phyloP scores from a whole-genome alignment of 768 basidiomycete species.

The Tylopilus sp. region DNA sequence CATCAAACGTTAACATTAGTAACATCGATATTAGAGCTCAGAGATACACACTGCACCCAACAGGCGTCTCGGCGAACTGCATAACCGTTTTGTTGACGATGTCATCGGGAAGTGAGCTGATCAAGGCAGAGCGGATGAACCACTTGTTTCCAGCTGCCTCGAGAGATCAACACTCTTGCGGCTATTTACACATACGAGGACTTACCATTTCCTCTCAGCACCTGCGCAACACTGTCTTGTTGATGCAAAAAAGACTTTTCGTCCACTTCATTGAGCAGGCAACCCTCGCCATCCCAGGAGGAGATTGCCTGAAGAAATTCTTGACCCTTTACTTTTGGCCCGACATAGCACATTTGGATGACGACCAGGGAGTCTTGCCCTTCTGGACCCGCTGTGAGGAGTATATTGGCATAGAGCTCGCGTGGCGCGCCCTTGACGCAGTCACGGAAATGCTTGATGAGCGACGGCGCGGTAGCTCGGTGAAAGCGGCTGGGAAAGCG shows the following conservation, averaged over 20 bases:
- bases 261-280: conserved; percentile 84
- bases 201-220: conserved; percentile 78
- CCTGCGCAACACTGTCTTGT: conserved; percentile 89
- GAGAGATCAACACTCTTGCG: background rate
- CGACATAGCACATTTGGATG: conserved; percentile 89
- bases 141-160: conserved; percentile 72
- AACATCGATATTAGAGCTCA: background rate
- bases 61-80: conserved; percentile 77
- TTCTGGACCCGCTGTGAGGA: conserved; percentile 86
- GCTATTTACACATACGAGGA: background rate
- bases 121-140: conserved; percentile 86
- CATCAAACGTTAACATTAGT: background rate
- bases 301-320: conserved; percentile 82
- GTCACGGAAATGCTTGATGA: conserved; percentile 90
- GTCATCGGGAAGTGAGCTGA: conserved; percentile 82
- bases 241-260: conserved; percentile 89
- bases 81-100: conserved; percentile 80
- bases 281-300: conserved; percentile 85
- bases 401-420: conserved; percentile 85
- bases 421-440: conserved; percentile 87
- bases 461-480: conserved; percentile 78
- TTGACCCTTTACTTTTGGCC: conserved; percentile 66
- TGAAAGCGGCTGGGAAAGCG: conserved; percentile 71
- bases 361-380: conserved; percentile 83
- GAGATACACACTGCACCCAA: conserved; percentile 79